Conservation (phyloP, 2,329 filamentous ascomycete species). For the Sarocladiaceae sp. region DNA sequence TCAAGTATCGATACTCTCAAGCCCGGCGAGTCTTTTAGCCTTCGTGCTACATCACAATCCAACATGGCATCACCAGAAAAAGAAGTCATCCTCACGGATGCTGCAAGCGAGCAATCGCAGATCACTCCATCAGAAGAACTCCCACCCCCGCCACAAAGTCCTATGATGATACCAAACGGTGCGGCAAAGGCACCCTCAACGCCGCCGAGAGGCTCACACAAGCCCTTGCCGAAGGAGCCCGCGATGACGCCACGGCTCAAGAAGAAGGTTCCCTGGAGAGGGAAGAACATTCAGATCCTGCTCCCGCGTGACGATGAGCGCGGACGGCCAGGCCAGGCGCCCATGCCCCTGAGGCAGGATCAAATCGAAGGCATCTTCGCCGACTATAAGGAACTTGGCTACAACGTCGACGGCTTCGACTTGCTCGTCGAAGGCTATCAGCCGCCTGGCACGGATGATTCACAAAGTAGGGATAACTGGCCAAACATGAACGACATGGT, state of each 20-base stretch:
- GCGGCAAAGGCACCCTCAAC: slow-evolving; percentile 25
- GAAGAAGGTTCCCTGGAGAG: slow-evolving; percentile 70
- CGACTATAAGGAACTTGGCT: slow-evolving; percentile 64
- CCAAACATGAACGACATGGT: slow-evolving; percentile 54
- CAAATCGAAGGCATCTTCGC: slow-evolving; percentile 57
- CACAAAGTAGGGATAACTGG: slow-evolving; percentile 64
- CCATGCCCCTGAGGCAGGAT: slow-evolving; percentile 46
- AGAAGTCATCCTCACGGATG: slow-evolving; percentile 21
- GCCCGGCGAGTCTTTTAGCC: slow-evolving; percentile 22
- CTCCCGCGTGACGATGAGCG: slow-evolving; percentile 63
- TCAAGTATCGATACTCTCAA: slow-evolving; percentile 53
- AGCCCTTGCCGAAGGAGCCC: slow-evolving; percentile 31
- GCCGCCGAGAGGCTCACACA: slow-evolving; percentile 28
- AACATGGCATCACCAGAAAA: slow-evolving; percentile 27
- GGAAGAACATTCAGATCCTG: slow-evolving; percentile 66
- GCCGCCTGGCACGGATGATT: slow-evolving; percentile 33
- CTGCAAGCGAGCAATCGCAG: slow-evolving; percentile 20
- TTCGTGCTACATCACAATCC: slow-evolving; percentile 20
- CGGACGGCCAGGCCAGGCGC: slow-evolving; percentile 48
- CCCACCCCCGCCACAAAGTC: slow-evolving; percentile 20
- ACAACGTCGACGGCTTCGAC: slow-evolving; percentile 63
- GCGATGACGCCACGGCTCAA: slow-evolving; percentile 50
- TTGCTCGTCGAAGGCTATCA: slow-evolving; percentile 42
- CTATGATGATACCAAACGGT: slow-evolving; percentile 17
- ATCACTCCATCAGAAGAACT: slow-evolving; percentile 19